Percentiles rank a stretch among this genome's conserved stretches.
Evolutionary conservation across 768 basidiomycete species (phyloP).

Genomic region (Cubamyces sp.): DNA sequence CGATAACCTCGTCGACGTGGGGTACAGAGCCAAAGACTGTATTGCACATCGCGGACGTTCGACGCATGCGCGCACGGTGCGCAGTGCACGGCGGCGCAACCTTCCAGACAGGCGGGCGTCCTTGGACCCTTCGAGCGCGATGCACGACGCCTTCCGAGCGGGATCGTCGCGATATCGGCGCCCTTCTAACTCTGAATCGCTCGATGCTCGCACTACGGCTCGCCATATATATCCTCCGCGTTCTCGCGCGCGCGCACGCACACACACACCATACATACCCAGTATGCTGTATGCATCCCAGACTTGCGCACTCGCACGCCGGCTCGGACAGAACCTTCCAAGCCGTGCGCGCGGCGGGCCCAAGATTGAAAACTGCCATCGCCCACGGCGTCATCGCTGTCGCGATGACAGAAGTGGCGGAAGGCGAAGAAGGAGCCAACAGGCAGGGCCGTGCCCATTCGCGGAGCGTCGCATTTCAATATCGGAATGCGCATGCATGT

Average conservation of each 20-base stretch:
- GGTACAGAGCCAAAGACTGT: neutral
- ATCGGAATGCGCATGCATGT: too few relatives aligned
- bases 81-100: neutral
- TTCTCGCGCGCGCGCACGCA: neutral
- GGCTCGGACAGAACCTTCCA: neutral
- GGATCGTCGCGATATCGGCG: slow-evolving; percentile 13
- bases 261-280: too few relatives aligned
- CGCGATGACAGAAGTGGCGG: slow-evolving; percentile 8
- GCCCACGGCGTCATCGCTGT: neutral
- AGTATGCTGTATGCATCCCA: too few relatives aligned
- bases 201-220: too few relatives aligned
- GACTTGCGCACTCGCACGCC: neutral
- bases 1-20: slow-evolving; percentile 9
- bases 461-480: slow-evolving; percentile 3
- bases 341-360: neutral
- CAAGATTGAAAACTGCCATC: neutral
- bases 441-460: slow-evolving; percentile 1
- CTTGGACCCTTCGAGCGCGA: neutral
- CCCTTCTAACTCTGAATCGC: too few relatives aligned
- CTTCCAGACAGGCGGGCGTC: neutral
- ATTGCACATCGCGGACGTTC: too few relatives aligned
- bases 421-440: neutral
- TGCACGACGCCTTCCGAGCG: slow-evolving; percentile 6
- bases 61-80: neutral
- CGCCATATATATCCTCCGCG: neutral